A percentile compares a stretch with the other conserved stretches of the same genome.
Evolutionary conservation across 2,329 filamentous ascomycete species (phyloP).

Genomic region (Thelonectria olida): DNA sequence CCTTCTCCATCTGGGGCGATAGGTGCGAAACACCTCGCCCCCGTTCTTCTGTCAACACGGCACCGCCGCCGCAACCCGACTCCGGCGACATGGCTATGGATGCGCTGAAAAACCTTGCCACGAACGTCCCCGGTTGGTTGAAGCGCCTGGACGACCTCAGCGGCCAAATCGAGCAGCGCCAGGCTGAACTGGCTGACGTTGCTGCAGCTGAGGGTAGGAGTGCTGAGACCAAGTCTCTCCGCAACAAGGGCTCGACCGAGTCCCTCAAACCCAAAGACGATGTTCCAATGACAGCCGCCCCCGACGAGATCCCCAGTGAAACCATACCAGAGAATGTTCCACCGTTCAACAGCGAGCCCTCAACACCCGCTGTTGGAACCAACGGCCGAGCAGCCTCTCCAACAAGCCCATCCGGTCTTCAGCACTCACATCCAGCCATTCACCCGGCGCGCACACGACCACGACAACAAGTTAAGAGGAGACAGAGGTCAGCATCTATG

Average conservation of each 20-base stretch:
- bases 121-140: conserved; percentile 69
- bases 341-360: conserved; percentile 15
- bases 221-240: conserved; percentile 52
- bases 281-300: conserved; percentile 36
- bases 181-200: conserved; percentile 66
- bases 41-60: conserved; percentile 40
- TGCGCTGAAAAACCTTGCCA: conserved; percentile 62
- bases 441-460: conserved; percentile 52
- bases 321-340: conserved; percentile 32
- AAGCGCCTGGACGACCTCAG: conserved; percentile 67
- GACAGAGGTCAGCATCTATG: conserved; percentile 61
- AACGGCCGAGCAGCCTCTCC: conserved; percentile 24
- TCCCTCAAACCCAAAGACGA: conserved; percentile 62
- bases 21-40: conserved; percentile 45
- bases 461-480: conserved; percentile 59
- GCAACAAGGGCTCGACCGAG: conserved; percentile 63
- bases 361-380: conserved; percentile 41
- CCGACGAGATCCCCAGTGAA: conserved; percentile 25
- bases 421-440: conserved; percentile 56
- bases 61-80: conserved; percentile 40
- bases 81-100: conserved; percentile 59
- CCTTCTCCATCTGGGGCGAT: conserved; percentile 38
- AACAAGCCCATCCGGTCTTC: conserved; percentile 36
- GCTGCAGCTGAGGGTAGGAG: conserved; percentile 41
- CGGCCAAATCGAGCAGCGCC: conserved; percentile 68